Conservation (phyloP, 306 rosid genomes). For the Cicer yamashitae region DNA sequence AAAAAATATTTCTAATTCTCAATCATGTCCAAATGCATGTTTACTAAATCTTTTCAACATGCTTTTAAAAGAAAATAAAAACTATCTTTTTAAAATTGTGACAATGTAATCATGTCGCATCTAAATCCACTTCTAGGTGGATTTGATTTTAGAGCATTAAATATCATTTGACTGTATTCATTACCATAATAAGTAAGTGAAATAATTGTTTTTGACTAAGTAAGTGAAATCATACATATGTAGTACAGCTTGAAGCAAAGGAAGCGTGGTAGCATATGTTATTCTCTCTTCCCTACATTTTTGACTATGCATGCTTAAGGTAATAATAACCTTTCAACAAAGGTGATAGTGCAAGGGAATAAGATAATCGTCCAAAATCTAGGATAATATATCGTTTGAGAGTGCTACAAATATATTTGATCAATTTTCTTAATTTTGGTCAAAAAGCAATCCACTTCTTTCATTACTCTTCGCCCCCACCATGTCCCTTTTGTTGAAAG, state of each 20-base stretch:
- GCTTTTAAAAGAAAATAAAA: no score
- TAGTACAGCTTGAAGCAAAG: neutral
- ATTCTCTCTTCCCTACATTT: constrained; percentile 38
- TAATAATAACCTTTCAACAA: constrained; percentile 40
- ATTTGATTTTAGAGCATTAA: constrained; percentile 20
- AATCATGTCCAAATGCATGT: no score
- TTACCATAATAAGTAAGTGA: constrained; percentile 12
- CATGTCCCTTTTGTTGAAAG: constrained; percentile 38
- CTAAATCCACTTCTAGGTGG: no score
- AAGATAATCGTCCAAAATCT: constrained; percentile 12
- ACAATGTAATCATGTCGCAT: no score
- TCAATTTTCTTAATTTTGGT: constrained; percentile 33
- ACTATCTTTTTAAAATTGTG: no score
- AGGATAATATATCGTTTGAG: neutral
- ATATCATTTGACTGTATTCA: constrained; percentile 37
- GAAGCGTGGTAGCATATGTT: constrained; percentile 30
- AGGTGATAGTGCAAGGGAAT: constrained; percentile 26
- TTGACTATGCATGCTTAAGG: constrained; percentile 38
- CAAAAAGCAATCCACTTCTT: constrained; percentile 42
- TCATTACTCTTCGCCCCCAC: constrained; percentile 52
- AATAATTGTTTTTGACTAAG: neutral
- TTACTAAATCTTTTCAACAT: no score
- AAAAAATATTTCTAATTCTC: no score
- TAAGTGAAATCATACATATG: neutral
- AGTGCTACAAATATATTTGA: constrained; percentile 4